Evolutionary conservation across 345 rosid genomes (phyloP).

Genomic region (Nasturtium officinale): DNA sequence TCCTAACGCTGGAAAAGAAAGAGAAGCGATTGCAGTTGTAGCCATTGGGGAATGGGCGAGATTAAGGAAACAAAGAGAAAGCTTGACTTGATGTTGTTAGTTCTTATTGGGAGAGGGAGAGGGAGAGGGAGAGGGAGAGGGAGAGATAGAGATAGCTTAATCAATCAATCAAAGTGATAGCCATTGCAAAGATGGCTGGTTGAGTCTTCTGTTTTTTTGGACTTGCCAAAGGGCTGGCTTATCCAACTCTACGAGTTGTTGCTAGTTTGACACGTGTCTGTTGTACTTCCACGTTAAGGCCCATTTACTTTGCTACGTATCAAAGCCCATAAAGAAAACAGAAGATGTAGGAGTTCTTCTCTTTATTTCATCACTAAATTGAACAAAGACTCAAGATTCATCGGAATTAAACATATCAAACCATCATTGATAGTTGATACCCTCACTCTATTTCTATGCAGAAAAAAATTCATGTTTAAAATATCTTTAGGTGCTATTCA

Average conservation of each 20-base stretch:
- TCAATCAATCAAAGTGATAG: constrained; percentile 31
- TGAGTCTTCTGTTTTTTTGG: constrained; percentile 24
- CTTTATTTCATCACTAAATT: background rate
- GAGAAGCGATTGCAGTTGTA: constrained; percentile 65
- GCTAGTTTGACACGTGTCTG: constrained; percentile 36
- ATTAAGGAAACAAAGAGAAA: background rate
- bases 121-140: background rate
- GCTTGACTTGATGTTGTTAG: background rate
- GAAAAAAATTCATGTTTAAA: too few species aligned
- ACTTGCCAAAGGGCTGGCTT: constrained; percentile 33
- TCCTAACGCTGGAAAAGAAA: constrained; percentile 69
- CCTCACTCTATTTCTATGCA: too few species aligned
- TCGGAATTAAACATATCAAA: too few species aligned
- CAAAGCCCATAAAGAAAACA: background rate
- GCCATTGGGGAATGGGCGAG: constrained; percentile 48
- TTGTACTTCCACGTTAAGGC: background rate
- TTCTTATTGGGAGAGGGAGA: background rate
- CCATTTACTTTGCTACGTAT: background rate
- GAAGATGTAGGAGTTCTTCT: background rate
- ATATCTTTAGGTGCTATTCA: too few species aligned
- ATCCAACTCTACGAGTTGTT: constrained; percentile 40
- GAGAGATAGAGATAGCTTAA: background rate
- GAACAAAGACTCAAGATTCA: background rate
- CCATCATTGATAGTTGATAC: too few species aligned
- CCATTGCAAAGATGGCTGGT: constrained; percentile 30